These are phyloP conservation scores for Aulographum hederae DNA, from an alignment of 2,329 filamentous ascomycete species.

Conservation along the genomic window DNA sequence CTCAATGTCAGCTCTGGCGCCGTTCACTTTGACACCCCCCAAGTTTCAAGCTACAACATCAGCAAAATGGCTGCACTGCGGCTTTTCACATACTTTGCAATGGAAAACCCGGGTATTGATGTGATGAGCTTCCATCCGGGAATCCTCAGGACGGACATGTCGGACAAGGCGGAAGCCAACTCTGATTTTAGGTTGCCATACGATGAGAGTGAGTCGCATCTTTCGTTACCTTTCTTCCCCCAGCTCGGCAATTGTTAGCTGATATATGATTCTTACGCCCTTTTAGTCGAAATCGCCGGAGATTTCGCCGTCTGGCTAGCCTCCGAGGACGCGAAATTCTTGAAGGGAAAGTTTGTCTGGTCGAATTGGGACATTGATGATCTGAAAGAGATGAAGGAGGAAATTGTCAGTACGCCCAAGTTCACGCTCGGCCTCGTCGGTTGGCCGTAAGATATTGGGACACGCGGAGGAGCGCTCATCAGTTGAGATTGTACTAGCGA, in stretches of 20 bases:
- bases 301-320: neutral
- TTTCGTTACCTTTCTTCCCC: no score
- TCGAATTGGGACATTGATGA: neutral
- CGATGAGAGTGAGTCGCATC: slow-evolving; percentile 13
- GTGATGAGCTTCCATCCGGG: slow-evolving; percentile 18
- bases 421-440: no score
- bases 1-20: slow-evolving; percentile 1
- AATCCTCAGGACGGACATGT: slow-evolving; percentile 13
- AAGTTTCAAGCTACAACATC: slow-evolving; percentile 4
- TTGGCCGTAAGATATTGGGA: no score
- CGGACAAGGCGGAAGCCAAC: slow-evolving; percentile 10
- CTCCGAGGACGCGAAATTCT: neutral
- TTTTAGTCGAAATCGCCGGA: no score
- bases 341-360: neutral
- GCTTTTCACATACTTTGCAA: slow-evolving; percentile 14
- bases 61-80: slow-evolving; percentile 13
- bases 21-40: neutral
- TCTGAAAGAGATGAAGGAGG: neutral
- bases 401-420: no score
- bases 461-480: no score
- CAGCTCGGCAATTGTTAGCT: no score
- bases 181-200: slow-evolving; percentile 8
- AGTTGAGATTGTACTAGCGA: no score
- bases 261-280: no score
- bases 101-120: slow-evolving; percentile 11